Percentiles rank a stretch among this genome's conserved stretches.
phyloP scores from a whole-genome alignment of 306 rosid genomes.

The Sindora glabra region DNA sequence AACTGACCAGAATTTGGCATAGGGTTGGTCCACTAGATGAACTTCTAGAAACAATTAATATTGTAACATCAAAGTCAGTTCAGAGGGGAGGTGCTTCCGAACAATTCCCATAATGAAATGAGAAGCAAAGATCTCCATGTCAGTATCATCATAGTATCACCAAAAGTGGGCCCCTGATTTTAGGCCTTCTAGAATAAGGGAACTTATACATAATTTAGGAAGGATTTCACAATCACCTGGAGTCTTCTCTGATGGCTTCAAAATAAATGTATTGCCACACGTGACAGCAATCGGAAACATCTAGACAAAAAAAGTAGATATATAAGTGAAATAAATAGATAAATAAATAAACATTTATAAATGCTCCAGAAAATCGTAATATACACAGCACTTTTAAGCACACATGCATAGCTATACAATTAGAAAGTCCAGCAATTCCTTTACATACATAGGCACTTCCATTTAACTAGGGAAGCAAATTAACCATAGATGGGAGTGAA shows the following conservation, averaged over 20 bases:
- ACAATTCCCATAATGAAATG: neutral
- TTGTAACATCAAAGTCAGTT: neutral
- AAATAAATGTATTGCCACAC: constrained; percentile 62
- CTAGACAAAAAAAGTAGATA: constrained; percentile 37
- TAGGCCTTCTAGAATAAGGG: neutral
- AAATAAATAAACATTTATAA: neutral
- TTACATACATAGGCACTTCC: neutral
- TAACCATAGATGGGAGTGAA: neutral
- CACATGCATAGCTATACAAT: neutral
- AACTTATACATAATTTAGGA: neutral
- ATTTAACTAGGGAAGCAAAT: neutral
- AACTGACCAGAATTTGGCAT: neutral
- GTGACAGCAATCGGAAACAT: constrained; percentile 61
- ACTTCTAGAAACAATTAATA: neutral
- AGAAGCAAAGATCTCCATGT: neutral
- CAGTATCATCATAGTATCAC: neutral
- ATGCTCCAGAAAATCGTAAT: neutral
- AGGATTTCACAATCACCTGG: constrained; percentile 37
- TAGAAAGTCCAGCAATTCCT: neutral
- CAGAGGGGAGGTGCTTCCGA: neutral
- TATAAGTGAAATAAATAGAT: too few relatives aligned
- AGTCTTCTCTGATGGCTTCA: constrained; percentile 64
- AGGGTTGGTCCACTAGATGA: neutral
- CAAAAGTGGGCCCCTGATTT: neutral
- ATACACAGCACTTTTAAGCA: neutral